Percentiles rank a stretch among this genome's conserved stretches.
phyloP scores from a whole-genome alignment of 768 basidiomycete genomes.

The Pleurotus citrinopileatus region DNA sequence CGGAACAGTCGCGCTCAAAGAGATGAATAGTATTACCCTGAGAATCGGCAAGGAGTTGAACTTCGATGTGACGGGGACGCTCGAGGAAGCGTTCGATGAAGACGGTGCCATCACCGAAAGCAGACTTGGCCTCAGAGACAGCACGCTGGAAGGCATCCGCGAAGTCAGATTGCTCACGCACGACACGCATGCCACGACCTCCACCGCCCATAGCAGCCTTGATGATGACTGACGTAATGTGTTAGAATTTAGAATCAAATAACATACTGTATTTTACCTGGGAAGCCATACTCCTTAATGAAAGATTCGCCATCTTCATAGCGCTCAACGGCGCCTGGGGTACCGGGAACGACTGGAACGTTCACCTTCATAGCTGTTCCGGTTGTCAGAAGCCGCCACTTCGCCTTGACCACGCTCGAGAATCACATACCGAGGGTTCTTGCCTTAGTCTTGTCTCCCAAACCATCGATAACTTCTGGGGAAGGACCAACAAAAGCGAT shows the following conservation, averaged over 20 bases:
- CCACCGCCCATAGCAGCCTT: conserved; percentile 99
- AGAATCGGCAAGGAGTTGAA: conserved; percentile 90
- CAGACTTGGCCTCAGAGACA: conserved; percentile 91
- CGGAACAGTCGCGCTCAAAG: conserved; percentile 99
- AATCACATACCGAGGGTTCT: conserved; percentile 67
- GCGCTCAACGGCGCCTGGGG: conserved; percentile 84
- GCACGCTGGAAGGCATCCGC: conserved; percentile 87
- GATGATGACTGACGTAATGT: conserved; percentile 78
- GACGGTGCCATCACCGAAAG: conserved; percentile 98
- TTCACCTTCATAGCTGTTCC: conserved; percentile 73
- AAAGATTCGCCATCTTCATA: conserved; percentile 84
- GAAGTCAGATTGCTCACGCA: conserved; percentile 91
- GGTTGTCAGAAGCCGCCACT: not conserved
- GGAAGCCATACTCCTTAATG: conserved; percentile 95
- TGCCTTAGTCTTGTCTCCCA: conserved; percentile 99
- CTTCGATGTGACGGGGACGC: conserved; percentile 96
- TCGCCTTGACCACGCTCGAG: conserved; percentile 4
- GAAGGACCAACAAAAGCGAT: conserved; percentile 95
- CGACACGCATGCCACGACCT: conserved; percentile 98
- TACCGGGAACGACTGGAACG: conserved; percentile 97
- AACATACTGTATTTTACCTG: conserved; percentile 44
- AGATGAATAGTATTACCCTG: conserved; percentile 95
- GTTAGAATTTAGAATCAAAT: not conserved
- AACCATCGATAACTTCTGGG: conserved; percentile 94
- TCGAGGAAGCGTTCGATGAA: conserved; percentile 99